Conservation (phyloP, 75 land plant species). For the Azolla pinnata region DNA sequence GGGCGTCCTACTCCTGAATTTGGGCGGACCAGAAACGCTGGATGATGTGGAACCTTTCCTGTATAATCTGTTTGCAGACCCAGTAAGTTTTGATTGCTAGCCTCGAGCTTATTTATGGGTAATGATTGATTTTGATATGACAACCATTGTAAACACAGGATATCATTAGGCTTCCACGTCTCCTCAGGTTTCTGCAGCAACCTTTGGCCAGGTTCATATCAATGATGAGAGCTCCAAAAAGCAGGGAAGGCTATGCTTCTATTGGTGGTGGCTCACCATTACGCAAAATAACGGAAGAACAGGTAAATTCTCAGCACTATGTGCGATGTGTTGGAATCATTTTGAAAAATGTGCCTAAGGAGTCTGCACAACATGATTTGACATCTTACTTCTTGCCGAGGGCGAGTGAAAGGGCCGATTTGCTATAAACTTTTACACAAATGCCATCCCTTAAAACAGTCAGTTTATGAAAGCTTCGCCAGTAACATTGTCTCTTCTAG, state of each 20-base stretch:
- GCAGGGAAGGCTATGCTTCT: conserved; percentile 97
- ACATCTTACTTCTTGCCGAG: no score
- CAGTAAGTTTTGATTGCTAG: conserved; percentile 45
- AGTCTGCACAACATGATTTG: no score
- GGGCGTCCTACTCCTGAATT: conserved; percentile 86
- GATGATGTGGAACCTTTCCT: conserved; percentile 95
- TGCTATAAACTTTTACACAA: no score
- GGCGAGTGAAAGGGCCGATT: no score
- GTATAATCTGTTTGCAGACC: conserved; percentile 95
- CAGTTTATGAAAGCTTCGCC: no score
- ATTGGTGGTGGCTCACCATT: conserved; percentile 99
- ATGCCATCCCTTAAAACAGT: no score
- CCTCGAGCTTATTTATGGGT: neutral
- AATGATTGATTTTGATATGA: neutral
- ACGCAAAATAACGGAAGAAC: conserved; percentile 83
- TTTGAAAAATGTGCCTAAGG: no score
- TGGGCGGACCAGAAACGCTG: conserved; percentile 97
- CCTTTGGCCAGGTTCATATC: conserved; percentile 94
- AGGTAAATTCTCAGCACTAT: no score
- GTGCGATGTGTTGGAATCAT: no score
- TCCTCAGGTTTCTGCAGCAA: conserved; percentile 84
- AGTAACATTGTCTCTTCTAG: no score
- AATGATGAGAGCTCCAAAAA: conserved; percentile 81
- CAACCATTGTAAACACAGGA: conserved; percentile 39
- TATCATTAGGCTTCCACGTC: conserved; percentile 83